A percentile compares a stretch with the other conserved stretches of the same genome.
These are phyloP conservation scores for Knoxdaviesia capensis DNA, from an alignment of 2,329 filamentous ascomycete species.

Conservation along the genomic window DNA sequence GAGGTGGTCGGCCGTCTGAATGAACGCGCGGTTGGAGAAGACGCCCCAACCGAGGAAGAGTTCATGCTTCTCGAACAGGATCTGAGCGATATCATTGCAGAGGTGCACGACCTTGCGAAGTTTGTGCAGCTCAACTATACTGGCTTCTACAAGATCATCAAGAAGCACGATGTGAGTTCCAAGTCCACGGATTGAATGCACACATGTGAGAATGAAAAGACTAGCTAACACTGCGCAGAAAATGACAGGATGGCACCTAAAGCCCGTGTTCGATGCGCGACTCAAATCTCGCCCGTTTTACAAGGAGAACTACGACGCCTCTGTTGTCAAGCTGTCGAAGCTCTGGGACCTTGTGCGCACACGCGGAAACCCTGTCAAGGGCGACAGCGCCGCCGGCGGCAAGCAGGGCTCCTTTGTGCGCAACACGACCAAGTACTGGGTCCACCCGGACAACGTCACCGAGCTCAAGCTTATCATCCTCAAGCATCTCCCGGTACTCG, in stretches of 20 bases:
- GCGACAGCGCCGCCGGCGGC: slow-evolving; percentile 79
- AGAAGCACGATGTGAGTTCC: slow-evolving; percentile 77
- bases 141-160: slow-evolving; percentile 98
- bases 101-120: slow-evolving; percentile 94
- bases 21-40: slow-evolving; percentile 33
- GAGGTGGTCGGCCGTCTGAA: slow-evolving; percentile 65
- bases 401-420: slow-evolving; percentile 89
- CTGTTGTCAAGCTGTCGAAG: slow-evolving; percentile 84
- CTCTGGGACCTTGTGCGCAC: slow-evolving; percentile 91
- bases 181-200: background rate
- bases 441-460: slow-evolving; percentile 94
- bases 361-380: slow-evolving; percentile 76
- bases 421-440: slow-evolving; percentile 98
- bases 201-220: no score
- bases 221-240: slow-evolving; percentile 34
- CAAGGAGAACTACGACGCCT: slow-evolving; percentile 95
- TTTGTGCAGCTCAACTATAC: slow-evolving; percentile 98
- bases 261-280: slow-evolving; percentile 85
- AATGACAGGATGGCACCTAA: slow-evolving; percentile 81
- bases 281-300: slow-evolving; percentile 96
- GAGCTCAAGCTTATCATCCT: slow-evolving; percentile 95
- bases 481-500: slow-evolving; percentile 89
- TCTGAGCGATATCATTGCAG: slow-evolving; percentile 91
- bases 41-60: slow-evolving; percentile 62
- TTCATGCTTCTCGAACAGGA: slow-evolving; percentile 88